Conservation (phyloP, 257 asterid species). For the Henckelia pumila region DNA sequence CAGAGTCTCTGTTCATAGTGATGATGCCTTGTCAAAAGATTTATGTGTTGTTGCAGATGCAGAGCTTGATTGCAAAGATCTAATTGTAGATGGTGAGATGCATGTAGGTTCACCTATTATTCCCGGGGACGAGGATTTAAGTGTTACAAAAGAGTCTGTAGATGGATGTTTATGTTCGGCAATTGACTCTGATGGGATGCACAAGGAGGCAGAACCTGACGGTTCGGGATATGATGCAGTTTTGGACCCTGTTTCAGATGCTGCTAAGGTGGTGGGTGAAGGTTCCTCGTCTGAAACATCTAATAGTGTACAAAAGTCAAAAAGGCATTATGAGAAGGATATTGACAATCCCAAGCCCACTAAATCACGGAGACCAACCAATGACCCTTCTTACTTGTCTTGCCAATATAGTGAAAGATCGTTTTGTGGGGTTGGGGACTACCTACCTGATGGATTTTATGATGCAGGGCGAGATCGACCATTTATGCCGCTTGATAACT, state of each 20-base stretch:
- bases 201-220: constrained; percentile 31
- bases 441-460: constrained; percentile 88
- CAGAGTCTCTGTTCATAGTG: constrained; percentile 36
- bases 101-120: constrained; percentile 26
- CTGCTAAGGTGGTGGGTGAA: constrained; percentile 40
- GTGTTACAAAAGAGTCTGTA: constrained; percentile 27
- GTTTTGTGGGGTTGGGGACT: constrained; percentile 68
- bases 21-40: constrained; percentile 33
- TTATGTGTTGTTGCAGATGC: constrained; percentile 36
- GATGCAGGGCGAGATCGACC: constrained; percentile 97
- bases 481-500: constrained; percentile 60
- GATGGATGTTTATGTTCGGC: constrained; percentile 52
- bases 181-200: constrained; percentile 32
- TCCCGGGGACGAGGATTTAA: constrained; percentile 32
- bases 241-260: constrained; percentile 40
- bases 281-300: constrained; percentile 43
- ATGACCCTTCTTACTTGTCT: constrained; percentile 54
- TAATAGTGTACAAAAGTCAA: constrained; percentile 47
- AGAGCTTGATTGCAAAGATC: constrained; percentile 36
- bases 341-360: constrained; percentile 88
- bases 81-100: constrained; percentile 33
- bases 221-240: constrained; percentile 31
- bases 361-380: constrained; percentile 68
- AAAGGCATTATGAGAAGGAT: constrained; percentile 80
- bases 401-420: constrained; percentile 70